Conservation (phyloP, 1,139 yeast genomes). For the Nematodospora anomalae region DNA sequence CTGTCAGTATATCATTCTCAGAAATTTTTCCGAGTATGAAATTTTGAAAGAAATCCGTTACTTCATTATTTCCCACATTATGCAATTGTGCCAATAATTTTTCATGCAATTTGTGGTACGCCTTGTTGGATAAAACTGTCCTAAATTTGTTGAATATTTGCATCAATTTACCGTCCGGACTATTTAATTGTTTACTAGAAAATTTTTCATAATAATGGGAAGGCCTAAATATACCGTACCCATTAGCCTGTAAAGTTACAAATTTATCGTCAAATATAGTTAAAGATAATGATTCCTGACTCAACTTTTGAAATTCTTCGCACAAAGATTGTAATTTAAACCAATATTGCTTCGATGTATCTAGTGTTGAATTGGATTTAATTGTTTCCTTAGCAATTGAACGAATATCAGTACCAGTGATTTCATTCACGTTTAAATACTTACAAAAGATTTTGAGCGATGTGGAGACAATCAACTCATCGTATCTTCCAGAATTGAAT, state of each 20-base stretch:
- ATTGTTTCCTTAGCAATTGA: conserved; percentile 25
- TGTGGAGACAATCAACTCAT: conserved; percentile 43
- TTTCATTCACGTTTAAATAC: conserved; percentile 19
- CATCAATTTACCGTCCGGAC: conserved; percentile 22
- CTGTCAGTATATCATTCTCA: conserved; percentile 21
- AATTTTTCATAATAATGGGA: conserved; percentile 36
- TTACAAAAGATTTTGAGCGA: conserved; percentile 34
- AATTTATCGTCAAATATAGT: conserved; percentile 14
- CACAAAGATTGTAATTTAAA: conserved; percentile 60
- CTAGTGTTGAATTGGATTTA: conserved; percentile 12
- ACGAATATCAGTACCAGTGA: conserved; percentile 14
- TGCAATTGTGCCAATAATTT: conserved; percentile 14
- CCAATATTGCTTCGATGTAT: conserved; percentile 37
- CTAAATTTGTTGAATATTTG: conserved; percentile 24
- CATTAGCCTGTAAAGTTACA: conserved; percentile 33
- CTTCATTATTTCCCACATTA: conserved; percentile 6
- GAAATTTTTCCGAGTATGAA: conserved; percentile 26
- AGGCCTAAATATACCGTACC: conserved; percentile 33
- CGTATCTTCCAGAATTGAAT: conserved; percentile 50
- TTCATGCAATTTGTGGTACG: conserved; percentile 24
- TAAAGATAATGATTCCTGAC: conserved; percentile 49
- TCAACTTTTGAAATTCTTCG: conserved; percentile 60
- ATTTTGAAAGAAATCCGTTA: conserved; percentile 24
- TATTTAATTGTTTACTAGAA: conserved; percentile 12
- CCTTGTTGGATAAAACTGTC: conserved; percentile 26